Base-by-base conservation (phyloP, 1,284 basidiomycete genomes). In the Ganoderma meredithae region DNA sequence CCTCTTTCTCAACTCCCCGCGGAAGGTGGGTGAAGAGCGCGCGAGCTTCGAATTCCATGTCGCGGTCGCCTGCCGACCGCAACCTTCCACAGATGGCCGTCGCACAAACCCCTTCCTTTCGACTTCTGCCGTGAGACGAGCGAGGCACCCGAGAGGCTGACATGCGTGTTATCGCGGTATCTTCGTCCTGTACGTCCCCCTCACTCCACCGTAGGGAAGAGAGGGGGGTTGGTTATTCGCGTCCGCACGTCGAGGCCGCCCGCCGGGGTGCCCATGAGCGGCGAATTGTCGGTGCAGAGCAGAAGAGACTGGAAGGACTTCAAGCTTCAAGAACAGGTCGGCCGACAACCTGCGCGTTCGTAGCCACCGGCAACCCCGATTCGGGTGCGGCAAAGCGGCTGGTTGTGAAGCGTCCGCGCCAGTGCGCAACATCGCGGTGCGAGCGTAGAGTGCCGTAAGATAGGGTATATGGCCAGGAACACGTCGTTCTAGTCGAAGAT, bases 81-180 rank as follows among this genome's bases (percentile, higher is more conserved):
- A 22, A 22, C 31, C 55, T 58, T 27, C 55, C 55, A 58, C 33
- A 56, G 55, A 56, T 36, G 55, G 33, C 55, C 55, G 55, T 36
- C 17, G 31, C 19, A 7, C 27, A 33, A 33, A 58, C 33, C 55
- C 31, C 33, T n/a, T 33, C n/a, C 6, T 36, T 58, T 39, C 55
- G 33, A 39, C 52, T 58, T 58, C 55, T 55, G 53, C 15, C 53
- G 27, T 33, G 13, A 15, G 10, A 27, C 22, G 36, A 55, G 25
- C 17, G 9, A 22, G 17, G 33, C 9, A 31, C 55, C 55, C 33
- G 33, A 31, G 9, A 36, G 31, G 31, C 31, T 13, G 5, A 36
- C 15, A 15, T 19, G 9, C 19, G 19, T 33, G 19, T 58, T 58
- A 58, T 58, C 55, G 33, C 55, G 22, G 33, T 12, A 33, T 27